Evolutionary conservation across 2,329 filamentous ascomycete genomes (phyloP).

Genomic region (Xylaria sp.): DNA sequence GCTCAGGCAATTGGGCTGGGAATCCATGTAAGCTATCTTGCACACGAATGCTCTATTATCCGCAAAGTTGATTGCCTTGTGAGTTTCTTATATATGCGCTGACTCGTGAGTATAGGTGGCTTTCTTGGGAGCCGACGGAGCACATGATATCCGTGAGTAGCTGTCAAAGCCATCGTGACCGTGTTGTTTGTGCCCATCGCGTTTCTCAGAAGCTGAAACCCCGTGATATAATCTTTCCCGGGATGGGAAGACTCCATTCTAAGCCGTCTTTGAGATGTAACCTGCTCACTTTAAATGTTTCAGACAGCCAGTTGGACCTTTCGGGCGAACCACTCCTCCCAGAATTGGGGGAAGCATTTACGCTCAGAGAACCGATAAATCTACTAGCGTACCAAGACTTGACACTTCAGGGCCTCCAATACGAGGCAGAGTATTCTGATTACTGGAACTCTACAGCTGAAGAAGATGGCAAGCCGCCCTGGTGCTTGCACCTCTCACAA

Average conservation of each 20-base stretch:
- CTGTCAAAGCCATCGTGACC: not conserved
- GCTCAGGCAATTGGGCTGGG: constrained; percentile 54
- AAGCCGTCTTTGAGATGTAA: not conserved
- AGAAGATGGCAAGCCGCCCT: constrained; percentile 55
- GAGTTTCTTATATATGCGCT: not conserved
- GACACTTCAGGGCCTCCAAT: constrained; percentile 42
- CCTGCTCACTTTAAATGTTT: not conserved
- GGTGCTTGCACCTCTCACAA: constrained; percentile 23
- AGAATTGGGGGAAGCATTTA: constrained; percentile 45
- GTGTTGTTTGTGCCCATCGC: too few relatives aligned
- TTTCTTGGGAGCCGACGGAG: constrained; percentile 50
- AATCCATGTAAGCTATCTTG: constrained; percentile 50
- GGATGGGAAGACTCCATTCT: not conserved
- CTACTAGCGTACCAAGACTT: constrained; percentile 51
- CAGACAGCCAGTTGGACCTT: constrained; percentile 36
- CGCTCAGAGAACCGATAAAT: constrained; percentile 32
- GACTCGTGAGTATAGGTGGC: constrained; percentile 33
- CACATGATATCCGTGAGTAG: constrained; percentile 50
- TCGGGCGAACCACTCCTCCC: constrained; percentile 64
- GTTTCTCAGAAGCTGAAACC: not conserved
- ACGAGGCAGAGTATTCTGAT: constrained; percentile 68
- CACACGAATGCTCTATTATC: not conserved
- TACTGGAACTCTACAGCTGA: constrained; percentile 69
- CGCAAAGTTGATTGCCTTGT: not conserved
- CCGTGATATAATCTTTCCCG: not conserved